phyloP scores from a whole-genome alignment of 1,284 basidiomycete genomes.

The Boletus albobrunnescens region DNA sequence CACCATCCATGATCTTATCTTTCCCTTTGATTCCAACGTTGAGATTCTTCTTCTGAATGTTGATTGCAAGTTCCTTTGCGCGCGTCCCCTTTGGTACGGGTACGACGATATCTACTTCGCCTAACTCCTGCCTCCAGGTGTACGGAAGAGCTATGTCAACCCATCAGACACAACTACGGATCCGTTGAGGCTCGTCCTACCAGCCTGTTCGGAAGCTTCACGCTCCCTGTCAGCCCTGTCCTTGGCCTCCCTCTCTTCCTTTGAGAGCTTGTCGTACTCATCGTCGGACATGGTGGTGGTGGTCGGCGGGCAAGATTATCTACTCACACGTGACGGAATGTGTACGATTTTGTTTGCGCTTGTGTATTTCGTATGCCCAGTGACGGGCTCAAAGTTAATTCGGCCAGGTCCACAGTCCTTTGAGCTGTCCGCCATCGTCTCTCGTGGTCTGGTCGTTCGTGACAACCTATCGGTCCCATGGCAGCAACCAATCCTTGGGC shows the following conservation, averaged over 20 bases:
- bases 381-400: conserved; percentile 18
- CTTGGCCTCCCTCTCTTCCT: conserved; percentile 69
- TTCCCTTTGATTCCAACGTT: conserved; percentile 83
- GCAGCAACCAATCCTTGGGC: conserved; percentile 31
- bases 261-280: conserved; percentile 75
- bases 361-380: conserved; percentile 25
- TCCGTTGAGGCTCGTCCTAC: conserved; percentile 44
- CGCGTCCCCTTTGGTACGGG: conserved; percentile 87
- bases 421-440: conserved; percentile 4
- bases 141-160: conserved; percentile 76
- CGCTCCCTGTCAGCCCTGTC: conserved; percentile 68
- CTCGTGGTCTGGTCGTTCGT: conserved; percentile 15
- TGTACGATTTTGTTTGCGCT: conserved; percentile 21
- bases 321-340: conserved; percentile 30
- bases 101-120: conserved; percentile 80
- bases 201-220: conserved; percentile 80
- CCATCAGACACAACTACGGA: conserved; percentile 19
- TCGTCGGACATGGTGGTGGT: conserved; percentile 42
- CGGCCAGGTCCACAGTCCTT: conserved; percentile 8
- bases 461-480: conserved; percentile 18
- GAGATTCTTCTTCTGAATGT: conserved; percentile 79
- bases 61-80: conserved; percentile 71
- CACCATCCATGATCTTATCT: conserved; percentile 83
- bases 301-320: conserved; percentile 22
- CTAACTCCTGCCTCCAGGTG: conserved; percentile 87